A percentile compares a stretch with the other conserved stretches of the same genome.
phyloP scores from a whole-genome alignment of 2,329 filamentous ascomycete species.

The Lasiodiplodia theobromae region DNA sequence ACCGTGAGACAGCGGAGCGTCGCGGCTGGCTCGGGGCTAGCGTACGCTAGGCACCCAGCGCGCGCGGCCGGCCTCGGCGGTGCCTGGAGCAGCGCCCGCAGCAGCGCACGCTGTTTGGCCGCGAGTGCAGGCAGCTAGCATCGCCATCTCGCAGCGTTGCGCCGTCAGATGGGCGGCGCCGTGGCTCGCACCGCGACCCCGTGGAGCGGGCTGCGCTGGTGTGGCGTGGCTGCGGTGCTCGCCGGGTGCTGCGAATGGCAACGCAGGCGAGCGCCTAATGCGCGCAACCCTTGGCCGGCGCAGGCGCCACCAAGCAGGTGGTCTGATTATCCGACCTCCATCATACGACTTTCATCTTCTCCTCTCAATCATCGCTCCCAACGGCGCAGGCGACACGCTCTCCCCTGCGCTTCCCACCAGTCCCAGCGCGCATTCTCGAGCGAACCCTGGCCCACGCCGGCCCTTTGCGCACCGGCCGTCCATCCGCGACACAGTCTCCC shows the following conservation, averaged over 20 bases:
- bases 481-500: constrained; percentile 22
- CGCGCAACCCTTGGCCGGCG: constrained; percentile 15
- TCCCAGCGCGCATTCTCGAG: constrained; percentile 24
- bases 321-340: constrained; percentile 22
- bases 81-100: background rate
- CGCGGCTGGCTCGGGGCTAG: constrained; percentile 1
- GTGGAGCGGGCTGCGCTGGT: background rate
- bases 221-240: constrained; percentile 3
- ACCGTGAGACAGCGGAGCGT: background rate
- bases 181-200: background rate
- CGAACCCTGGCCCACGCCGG: constrained; percentile 27
- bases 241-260: background rate
- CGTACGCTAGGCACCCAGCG: background rate
- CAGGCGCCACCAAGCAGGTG: constrained; percentile 17
- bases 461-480: constrained; percentile 24
- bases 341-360: constrained; percentile 26
- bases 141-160: constrained; percentile 1
- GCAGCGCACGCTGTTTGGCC: background rate
- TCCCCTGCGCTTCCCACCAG: constrained; percentile 27
- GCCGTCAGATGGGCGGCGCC: background rate
- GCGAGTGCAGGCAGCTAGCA: background rate
- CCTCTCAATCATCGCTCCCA: constrained; percentile 22
- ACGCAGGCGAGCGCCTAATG: constrained; percentile 6
- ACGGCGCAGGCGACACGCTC: constrained; percentile 26
- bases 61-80: background rate